Evolutionary conservation across 2,329 filamentous ascomycete genomes (phyloP), one percentile per base, ranked within the genome.

Genomic region (Diaporthe helianthi): DNA sequence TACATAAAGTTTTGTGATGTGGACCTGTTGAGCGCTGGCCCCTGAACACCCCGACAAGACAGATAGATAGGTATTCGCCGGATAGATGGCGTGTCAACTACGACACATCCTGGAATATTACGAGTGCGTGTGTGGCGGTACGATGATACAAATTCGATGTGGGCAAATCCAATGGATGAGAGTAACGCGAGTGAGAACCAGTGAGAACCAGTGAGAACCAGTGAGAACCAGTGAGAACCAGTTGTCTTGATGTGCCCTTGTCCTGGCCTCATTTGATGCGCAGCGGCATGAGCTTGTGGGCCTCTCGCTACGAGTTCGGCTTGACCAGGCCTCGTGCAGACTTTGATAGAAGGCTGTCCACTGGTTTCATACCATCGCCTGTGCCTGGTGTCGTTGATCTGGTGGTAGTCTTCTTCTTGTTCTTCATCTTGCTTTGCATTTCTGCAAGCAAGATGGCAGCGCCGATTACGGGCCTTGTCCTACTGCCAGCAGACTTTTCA

Each of bases 381-480:
- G 58, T 63, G 44, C 58, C 47, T 22, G 58, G 58, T 8, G 58
- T 49, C 44, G 44, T 63, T 19, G 58, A 63, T 49, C 41, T 63
- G 7, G 58, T 63, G 26, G 41, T 24, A 13, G 58, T 29, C 15
- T 49, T 67, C 61, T 71, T 71, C 66, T 65, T 71, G 53, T 64
- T 69, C 53, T 69, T 69, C 69, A 65, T 71, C 46, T 71, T 64
- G 17, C 67, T 71, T 49, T 69, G 53, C 67, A 69, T 61, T 53
- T 67, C 68, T 26, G 69, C 66, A 26, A 66, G 69, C 53, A 60
- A 58, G 36, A 58, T 64, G 8, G 64, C 68, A 61, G 68, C 68
- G 12, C 55, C 69, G 6, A 55, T 63, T 19, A 69, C 53, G 17
- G 65, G 46, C 15, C 52, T 63, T 2, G 69, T 71, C 61, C 69